Base-by-base conservation (phyloP, 257 asterid species). In the Salvia splendens region DNA sequence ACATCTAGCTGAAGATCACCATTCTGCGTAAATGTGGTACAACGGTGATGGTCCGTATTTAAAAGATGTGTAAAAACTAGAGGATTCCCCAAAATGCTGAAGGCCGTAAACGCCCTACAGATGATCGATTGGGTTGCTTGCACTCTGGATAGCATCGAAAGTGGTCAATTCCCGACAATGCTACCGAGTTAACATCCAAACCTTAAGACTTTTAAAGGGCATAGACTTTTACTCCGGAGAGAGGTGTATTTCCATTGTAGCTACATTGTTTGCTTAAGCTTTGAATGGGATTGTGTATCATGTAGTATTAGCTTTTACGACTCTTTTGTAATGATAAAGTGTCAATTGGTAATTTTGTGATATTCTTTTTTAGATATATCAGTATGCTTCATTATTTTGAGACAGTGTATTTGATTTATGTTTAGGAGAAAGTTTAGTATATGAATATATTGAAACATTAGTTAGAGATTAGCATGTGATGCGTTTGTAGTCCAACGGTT, bases 401-500 rank as follows among this genome's bases (percentile, higher is more conserved):
- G 30, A 24, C 30, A 24, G 3, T 24, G 30, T 24, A 2, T 24
- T 24, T 24, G 2, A 24, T 24, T 24, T 24, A 24, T 24, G 1
- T 24, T 24, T 24, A 2, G 30, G 30, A 24, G 30, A 0, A 24
- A 24, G 2, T 24, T 24, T 24, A 1, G 1, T 38, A 10, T 49
- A 9, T 24, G 3, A 24, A 24, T 24, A 24, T n/a, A n/a, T n/a
- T n/a, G n/a, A n/a, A n/a, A n/a, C 3, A 24, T 24, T 24, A 24
- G 30, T 0, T 24, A 24, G n/a, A 24, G 2, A 24, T 24, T 24
- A 2, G 3, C 30, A 24, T 24, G 3, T 24, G 1, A 24, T 24
- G 38, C 38, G 38, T 33, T 38, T 89, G 95, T 87, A 85, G 95
- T 89, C 95, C 94, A 85, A 89, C 89, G 89, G 86, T 87, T 77